Evolutionary conservation across 179 eudicot species (phyloP).

Genomic region (Spergularia azorica): DNA sequence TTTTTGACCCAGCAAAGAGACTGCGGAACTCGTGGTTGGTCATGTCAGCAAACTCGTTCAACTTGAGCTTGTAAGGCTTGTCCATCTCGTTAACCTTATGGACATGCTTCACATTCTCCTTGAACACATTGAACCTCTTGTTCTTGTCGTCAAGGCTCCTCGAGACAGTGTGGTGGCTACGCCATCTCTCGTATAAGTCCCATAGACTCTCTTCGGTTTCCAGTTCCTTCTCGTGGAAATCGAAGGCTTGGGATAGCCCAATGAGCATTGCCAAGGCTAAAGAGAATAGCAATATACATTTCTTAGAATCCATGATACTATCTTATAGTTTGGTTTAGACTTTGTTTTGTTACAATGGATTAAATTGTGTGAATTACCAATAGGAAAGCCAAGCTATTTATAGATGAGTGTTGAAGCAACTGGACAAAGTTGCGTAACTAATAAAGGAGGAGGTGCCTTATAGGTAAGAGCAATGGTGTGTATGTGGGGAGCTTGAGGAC

Average conservation of each 20-base stretch:
- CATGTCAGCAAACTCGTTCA: constrained; percentile 79
- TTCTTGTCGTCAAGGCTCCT: constrained; percentile 65
- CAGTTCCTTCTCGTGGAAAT: constrained; percentile 63
- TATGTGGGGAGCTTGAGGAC: constrained; percentile 14
- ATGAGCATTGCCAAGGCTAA: constrained; percentile 51
- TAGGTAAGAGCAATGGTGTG: constrained; percentile 32
- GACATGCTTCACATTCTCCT: constrained; percentile 67
- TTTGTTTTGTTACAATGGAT: not conserved
- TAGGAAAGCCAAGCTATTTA: constrained; percentile 22
- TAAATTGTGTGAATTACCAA: constrained; percentile 6
- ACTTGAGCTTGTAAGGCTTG: constrained; percentile 69
- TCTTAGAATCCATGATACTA: constrained; percentile 40
- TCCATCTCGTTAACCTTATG: constrained; percentile 61
- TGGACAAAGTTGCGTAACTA: constrained; percentile 18
- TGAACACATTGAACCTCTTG: constrained; percentile 77
- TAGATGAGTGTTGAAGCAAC: constrained; percentile 30
- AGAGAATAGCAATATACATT: constrained; percentile 34
- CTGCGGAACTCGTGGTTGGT: constrained; percentile 64
- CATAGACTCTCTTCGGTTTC: constrained; percentile 73
- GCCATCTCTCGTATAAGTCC: constrained; percentile 87
- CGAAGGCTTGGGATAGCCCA: constrained; percentile 47
- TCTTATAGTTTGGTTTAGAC: not conserved
- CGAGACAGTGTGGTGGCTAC: constrained; percentile 82
- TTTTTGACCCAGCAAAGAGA: constrained; percentile 55
- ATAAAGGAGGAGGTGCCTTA: constrained; percentile 36